These are phyloP conservation scores for Neoarthrinium moseri DNA, from an alignment of 2,329 filamentous ascomycete genomes.

Conservation along the genomic window DNA sequence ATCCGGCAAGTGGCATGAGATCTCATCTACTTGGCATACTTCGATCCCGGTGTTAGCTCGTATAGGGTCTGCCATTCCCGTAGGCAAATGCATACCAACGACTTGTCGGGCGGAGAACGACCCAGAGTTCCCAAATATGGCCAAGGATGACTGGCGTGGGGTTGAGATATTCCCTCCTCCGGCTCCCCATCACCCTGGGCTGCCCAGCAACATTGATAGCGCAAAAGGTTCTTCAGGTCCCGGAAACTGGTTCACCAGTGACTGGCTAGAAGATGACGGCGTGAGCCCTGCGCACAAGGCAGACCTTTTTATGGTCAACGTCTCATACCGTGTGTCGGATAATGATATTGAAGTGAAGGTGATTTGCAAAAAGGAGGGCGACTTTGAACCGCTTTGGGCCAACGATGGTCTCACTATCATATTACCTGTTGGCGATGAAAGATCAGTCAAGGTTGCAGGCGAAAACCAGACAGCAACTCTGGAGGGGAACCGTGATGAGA, in stretches of 20 bases:
- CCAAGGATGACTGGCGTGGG: constrained; percentile 39
- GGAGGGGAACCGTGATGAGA: constrained; percentile 16
- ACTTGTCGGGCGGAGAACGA: constrained; percentile 33
- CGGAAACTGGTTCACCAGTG: constrained; percentile 17
- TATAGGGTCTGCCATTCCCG: constrained; percentile 36
- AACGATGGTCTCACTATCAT: constrained; percentile 23
- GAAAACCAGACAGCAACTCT: too few relatives aligned
- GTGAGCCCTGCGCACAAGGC: constrained; percentile 22
- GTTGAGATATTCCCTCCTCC: constrained; percentile 42
- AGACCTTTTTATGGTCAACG: constrained; percentile 18
- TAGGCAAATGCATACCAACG: constrained; percentile 33
- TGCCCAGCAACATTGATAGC: too few relatives aligned
- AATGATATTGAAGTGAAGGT: constrained; percentile 18
- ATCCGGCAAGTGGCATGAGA: constrained; percentile 37
- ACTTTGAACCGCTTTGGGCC: constrained; percentile 28
- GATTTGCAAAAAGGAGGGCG: constrained; percentile 14
- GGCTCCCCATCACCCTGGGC: constrained; percentile 8
- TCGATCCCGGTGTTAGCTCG: constrained; percentile 39
- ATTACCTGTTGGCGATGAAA: constrained; percentile 30
- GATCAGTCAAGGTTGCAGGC: constrained; percentile 21
- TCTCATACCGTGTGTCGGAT: constrained; percentile 18
- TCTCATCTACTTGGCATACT: constrained; percentile 41
- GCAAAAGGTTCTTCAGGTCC: too few relatives aligned
- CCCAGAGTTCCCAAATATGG: constrained; percentile 35
- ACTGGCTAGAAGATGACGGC: constrained; percentile 32